Evolutionary conservation across 73 alveolate species (phyloP), one percentile per base, ranked within the genome.

Genomic region (Stentor coeruleus): DNA sequence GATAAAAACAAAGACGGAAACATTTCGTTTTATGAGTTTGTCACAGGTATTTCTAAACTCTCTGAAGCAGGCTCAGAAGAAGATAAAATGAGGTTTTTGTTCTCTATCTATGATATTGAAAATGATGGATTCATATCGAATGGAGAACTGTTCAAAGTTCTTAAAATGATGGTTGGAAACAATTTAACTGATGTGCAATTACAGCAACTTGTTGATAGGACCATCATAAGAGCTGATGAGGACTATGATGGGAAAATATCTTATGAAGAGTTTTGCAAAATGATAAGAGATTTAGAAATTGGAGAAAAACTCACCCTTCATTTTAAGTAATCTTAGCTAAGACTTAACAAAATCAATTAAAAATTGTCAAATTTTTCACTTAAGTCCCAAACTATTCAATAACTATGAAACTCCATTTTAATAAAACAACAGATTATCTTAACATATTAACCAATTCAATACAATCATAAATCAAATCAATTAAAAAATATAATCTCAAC

Each of bases 111-210:
- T 84, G 99, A 96, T 82, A 94, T 96, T 77, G 97, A 95, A 84
- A 60, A 89, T 58, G 99, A 95, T 86, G 99, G 99, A 36, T 96
- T 74, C 83, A 93, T 96, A 75, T 94, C 99, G 30, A 96, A 96
- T 74, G 99, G 99, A 66, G 99, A 96, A 83, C 89, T 96, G 15
- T 96, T 95, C 91, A 89, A 87, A 59, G 98, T 94, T 35, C 97
- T 96, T 59, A 93, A 96, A 82, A 96, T 96, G 99, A 90, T 96
- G 96, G 99, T 96, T 59, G 99, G 99, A 36, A 96, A 90, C 80
- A 96, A 96, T 86, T 87, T 96, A 41, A 96, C 98, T 55, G 99
- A 96, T 82, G 91, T 94, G 74, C 97, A 96, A 84, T 89, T 96
- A 33, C 96, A 96, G 84, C 95, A 96, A 86, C 85, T 96, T 81